phyloP scores from a whole-genome alignment of 192 early-diverging fungal genomes.

The Backusella tuberculispora region DNA sequence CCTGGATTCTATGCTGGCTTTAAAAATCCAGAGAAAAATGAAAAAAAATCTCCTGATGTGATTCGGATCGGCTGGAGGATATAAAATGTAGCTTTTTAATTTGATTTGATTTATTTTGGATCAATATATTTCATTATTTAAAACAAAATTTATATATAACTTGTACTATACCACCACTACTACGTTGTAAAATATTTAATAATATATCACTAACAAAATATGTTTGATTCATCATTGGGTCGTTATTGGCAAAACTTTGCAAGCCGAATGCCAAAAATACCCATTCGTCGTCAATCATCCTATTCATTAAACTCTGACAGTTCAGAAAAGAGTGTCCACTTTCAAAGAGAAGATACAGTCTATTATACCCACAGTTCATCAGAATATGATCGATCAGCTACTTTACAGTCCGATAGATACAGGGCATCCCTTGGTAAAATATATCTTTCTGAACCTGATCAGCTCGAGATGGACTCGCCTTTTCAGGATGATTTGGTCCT shows the following conservation, averaged over 20 bases:
- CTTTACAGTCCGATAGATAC: neutral
- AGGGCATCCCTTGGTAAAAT: slow-evolving; percentile 1
- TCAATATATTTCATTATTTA: neutral
- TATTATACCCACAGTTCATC: slow-evolving; percentile 28
- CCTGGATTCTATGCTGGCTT: neutral
- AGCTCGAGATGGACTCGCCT: neutral
- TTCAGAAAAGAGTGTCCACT: slow-evolving; percentile 18
- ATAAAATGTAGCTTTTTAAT: neutral
- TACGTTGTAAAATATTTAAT: neutral
- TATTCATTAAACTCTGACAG: neutral
- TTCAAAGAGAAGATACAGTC: slow-evolving; percentile 9
- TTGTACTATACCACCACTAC: neutral
- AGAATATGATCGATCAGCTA: slow-evolving; percentile 27
- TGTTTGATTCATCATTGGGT: slow-evolving; percentile 10
- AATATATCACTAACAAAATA: neutral
- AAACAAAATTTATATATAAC: neutral
- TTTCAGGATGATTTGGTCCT: neutral
- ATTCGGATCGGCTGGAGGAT: neutral
- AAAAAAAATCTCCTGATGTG: slow-evolving; percentile 4
- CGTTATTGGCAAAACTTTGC: neutral
- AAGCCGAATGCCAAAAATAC: neutral
- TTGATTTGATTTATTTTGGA: neutral
- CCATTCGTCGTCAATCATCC: neutral
- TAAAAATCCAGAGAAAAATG: neutral
- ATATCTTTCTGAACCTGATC: slow-evolving; percentile 16